Percentiles rank a stretch among this genome's conserved stretches.
Conservation (phyloP, 2,329 filamentous ascomycete species). For the Xylaria sp. region DNA sequence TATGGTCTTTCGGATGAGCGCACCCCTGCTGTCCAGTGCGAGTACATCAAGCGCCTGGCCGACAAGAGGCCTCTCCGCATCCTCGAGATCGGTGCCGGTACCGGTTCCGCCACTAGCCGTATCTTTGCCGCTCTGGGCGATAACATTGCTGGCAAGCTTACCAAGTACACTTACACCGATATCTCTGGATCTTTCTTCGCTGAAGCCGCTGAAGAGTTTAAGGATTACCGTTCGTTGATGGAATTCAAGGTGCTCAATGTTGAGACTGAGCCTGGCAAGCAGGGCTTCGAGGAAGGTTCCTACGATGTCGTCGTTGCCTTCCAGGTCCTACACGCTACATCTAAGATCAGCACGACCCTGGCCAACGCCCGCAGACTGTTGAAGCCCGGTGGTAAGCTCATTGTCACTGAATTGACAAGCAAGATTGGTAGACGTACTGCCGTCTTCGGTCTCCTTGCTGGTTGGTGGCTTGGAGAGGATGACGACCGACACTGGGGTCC, state of each 20-base stretch:
- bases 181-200: conserved; percentile 37
- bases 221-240: conserved; percentile 28
- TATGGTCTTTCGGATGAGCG: conserved; percentile 30
- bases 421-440: conserved; percentile 29
- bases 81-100: conserved; percentile 40
- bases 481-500: conserved; percentile 28
- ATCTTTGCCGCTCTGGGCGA: conserved; percentile 34
- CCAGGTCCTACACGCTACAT: conserved; percentile 32
- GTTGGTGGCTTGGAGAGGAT: conserved; percentile 32
- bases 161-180: conserved; percentile 43
- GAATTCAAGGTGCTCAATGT: conserved; percentile 31
- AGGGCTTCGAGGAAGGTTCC: conserved; percentile 28
- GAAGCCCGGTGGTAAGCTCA: conserved; percentile 31
- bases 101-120: conserved; percentile 37
- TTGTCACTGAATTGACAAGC: conserved; percentile 29
- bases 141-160: conserved; percentile 28
- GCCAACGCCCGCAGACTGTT: conserved; percentile 27
- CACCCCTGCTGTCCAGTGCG: conserved; percentile 27
- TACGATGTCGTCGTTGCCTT: conserved; percentile 33
- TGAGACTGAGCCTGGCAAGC: conserved; percentile 24
- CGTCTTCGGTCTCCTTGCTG: conserved; percentile 31
- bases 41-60: conserved; percentile 27
- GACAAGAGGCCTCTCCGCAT: conserved; percentile 34
- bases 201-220: conserved; percentile 30
- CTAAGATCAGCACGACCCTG: conserved; percentile 26